phyloP scores from a whole-genome alignment of 768 basidiomycete species.

The Postia placenta region DNA sequence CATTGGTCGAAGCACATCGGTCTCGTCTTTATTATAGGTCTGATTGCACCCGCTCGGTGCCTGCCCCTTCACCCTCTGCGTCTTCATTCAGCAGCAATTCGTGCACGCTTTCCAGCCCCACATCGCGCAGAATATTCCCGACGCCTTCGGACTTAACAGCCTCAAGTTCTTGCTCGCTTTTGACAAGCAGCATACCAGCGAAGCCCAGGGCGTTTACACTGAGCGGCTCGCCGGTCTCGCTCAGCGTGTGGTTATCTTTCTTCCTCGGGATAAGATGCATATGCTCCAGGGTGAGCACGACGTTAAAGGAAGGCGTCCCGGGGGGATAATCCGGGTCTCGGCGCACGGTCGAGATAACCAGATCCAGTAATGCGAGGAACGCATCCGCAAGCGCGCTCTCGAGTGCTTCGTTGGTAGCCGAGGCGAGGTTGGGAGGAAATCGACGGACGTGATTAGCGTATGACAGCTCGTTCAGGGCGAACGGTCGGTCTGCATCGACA shows the following conservation, averaged over 20 bases:
- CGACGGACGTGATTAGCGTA: slow-evolving; percentile 81
- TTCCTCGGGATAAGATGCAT: slow-evolving; percentile 81
- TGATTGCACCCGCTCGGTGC: too few species aligned
- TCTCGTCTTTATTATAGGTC: too few species aligned
- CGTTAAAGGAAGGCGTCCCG: slow-evolving; percentile 76
- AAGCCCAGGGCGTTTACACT: slow-evolving; percentile 86
- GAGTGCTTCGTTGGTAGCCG: slow-evolving; percentile 37
- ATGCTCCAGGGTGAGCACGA: slow-evolving; percentile 76
- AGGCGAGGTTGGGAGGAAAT: slow-evolving; percentile 37
- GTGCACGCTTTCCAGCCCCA: slow-evolving; percentile 63
- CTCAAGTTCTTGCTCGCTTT: slow-evolving; percentile 71
- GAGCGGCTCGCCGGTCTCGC: slow-evolving; percentile 49
- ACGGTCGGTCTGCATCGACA: slow-evolving; percentile 54
- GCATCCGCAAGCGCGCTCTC: slow-evolving; percentile 47
- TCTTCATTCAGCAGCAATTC: slow-evolving; percentile 45
- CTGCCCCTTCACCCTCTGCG: background rate
- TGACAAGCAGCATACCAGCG: slow-evolving; percentile 85
- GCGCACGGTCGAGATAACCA: slow-evolving; percentile 67
- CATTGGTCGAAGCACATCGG: too few species aligned
- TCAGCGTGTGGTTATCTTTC: slow-evolving; percentile 49
- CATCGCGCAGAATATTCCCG: slow-evolving; percentile 53
- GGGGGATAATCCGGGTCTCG: slow-evolving; percentile 56
- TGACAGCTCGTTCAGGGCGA: slow-evolving; percentile 58
- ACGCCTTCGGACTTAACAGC: slow-evolving; percentile 60
- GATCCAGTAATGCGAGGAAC: slow-evolving; percentile 72